Base-by-base conservation (phyloP, 202 grass and related monocot species). In the Sporobolus alterniflorus region DNA sequence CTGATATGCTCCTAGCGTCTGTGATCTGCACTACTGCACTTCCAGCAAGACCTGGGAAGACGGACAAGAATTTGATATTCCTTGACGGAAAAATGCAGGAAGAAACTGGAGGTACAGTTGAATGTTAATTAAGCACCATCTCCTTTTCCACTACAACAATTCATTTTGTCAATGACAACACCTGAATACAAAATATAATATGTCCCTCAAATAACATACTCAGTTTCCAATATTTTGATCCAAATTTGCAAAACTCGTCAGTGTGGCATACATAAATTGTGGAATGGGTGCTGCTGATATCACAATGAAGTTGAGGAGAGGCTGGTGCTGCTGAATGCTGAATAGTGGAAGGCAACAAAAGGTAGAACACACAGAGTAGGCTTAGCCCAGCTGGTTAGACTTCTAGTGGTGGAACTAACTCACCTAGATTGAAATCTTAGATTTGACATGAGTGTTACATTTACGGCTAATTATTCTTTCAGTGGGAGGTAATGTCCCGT, bases 31-130 rank as follows among this genome's bases (percentile, higher is more conserved):
- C 28, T 48, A 73, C 17, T 74, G 66, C 28, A 36, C n/a, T 84
- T 67, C 60, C 73, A 32, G 49, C 60, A 67, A 17, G 52, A 56
- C 78, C 82, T 85, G 74, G 81, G 52, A 72, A 84, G 13, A 70
- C 11, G 36, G 22, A 34, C 17, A 83, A 57, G 3, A 64, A 40
- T 22, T 73, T 66, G 29, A 78, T 83, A 73, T 73, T 44, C 9
- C 21, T 29, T 68, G 32, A 36, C 18, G 3, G 18, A 5, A 4
- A 34, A 21, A 76, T 41, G 39, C 59, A 85, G 65, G 36, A 33
- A 81, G 26, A 82, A 32, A 74, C 41, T 67, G 17, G 12, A 76
- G 29, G 21, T 68, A 33, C 21, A 25, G 20, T 25, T 34, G 28
- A 36, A 60, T 5, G 9, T 30, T 70, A 43, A 33, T 3, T 44